Evolutionary conservation across 2,329 filamentous ascomycete species (phyloP).

Genomic region (Sclerotinia glacialis): DNA sequence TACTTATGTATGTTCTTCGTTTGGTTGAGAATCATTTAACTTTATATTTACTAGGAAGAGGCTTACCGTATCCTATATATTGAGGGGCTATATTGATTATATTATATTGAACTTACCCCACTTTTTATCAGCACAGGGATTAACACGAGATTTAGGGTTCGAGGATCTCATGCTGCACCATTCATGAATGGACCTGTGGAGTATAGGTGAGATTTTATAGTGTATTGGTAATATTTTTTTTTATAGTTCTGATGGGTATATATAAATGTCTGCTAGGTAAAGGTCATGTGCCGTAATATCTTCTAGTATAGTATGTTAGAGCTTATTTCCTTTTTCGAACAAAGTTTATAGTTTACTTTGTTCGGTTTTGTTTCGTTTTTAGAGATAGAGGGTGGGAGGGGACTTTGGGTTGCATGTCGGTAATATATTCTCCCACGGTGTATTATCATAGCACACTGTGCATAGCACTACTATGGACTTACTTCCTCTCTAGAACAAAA

Average conservation of each 20-base stretch:
- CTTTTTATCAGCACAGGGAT: constrained; percentile 12
- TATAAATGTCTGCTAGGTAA: neutral
- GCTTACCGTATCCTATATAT: constrained; percentile 13
- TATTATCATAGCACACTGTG: neutral
- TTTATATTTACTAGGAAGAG: neutral
- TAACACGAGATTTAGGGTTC: constrained; percentile 1
- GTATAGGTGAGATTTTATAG: neutral
- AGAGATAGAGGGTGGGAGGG: too few relatives aligned
- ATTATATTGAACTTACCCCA: constrained; percentile 11
- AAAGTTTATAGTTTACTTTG: too few relatives aligned
- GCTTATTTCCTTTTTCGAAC: too few relatives aligned
- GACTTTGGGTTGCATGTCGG: too few relatives aligned
- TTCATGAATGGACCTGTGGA: neutral
- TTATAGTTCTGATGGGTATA: neutral
- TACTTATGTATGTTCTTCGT: neutral
- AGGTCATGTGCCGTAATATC: neutral
- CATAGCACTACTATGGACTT: neutral
- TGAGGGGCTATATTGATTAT: constrained; percentile 4
- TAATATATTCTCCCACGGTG: neutral
- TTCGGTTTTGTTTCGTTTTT: too few relatives aligned
- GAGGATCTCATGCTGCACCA: neutral
- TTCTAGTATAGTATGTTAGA: neutral
- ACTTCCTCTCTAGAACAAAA: neutral
- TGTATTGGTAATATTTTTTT: neutral
- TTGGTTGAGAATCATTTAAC: neutral